Evolutionary conservation across 139 green algal genomes (phyloP).

Genomic region (Astrephomene gubernaculifera): DNA sequence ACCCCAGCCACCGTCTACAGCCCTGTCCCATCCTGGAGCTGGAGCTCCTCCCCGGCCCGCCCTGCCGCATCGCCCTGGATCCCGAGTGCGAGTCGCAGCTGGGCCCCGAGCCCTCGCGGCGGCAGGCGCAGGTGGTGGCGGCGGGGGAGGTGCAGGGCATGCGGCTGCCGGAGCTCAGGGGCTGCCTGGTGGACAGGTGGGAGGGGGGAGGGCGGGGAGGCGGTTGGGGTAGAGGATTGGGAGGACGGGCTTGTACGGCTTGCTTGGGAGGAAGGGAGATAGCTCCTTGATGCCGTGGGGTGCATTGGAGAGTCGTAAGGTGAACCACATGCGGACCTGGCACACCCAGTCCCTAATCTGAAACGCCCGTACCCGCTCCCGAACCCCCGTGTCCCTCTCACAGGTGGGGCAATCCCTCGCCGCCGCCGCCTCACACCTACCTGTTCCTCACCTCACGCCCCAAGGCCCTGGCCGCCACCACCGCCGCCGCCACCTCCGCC

Average conservation of each 20-base stretch:
- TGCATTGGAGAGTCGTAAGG: no score
- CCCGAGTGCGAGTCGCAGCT: not conserved
- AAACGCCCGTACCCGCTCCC: not conserved
- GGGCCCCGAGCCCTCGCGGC: not conserved
- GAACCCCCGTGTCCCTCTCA: not conserved
- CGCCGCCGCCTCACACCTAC: not conserved
- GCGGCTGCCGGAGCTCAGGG: not conserved
- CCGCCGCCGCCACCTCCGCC: not conserved
- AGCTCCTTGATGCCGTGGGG: not conserved
- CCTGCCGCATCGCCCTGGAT: not conserved
- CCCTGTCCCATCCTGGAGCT: not conserved
- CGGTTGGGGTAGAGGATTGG: not conserved
- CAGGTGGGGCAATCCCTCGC: conserved; percentile 11
- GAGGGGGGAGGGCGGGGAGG: not conserved
- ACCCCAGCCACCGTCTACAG: not conserved
- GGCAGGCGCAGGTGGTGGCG: not conserved
- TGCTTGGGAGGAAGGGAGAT: not conserved
- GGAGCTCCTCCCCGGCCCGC: not conserved
- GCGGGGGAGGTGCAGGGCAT: not conserved
- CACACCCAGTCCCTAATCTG: not conserved
- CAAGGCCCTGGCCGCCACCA: not conserved
- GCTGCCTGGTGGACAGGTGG: conserved; percentile 24
- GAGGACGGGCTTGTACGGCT: no score
- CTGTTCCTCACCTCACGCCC: not conserved
- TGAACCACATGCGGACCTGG: no score